Evolutionary conservation across 441 rosid species (phyloP).

Genomic region (Macaranga tanarius): DNA sequence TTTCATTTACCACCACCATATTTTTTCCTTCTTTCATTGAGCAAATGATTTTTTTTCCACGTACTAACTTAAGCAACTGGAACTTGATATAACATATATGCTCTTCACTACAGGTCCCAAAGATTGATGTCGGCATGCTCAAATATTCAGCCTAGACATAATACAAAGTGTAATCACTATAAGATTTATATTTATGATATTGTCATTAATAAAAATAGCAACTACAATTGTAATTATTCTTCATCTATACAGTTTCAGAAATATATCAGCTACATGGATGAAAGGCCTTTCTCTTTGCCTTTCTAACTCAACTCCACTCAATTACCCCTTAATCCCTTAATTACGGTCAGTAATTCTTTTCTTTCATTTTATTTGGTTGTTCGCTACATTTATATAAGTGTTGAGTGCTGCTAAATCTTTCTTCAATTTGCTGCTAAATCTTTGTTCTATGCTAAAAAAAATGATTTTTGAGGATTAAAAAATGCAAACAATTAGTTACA

Average conservation of each 20-base stretch:
- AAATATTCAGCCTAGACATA: background rate
- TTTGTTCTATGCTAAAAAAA: too few species aligned
- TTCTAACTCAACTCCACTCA: background rate
- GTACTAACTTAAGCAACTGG: background rate
- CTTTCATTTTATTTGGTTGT: too few species aligned
- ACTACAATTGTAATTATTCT: background rate
- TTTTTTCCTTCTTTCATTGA: background rate
- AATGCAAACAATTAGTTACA: too few species aligned
- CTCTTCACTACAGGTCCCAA: slow-evolving; percentile 11
- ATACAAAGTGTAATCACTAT: background rate
- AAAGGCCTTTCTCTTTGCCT: background rate
- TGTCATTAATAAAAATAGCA: background rate
- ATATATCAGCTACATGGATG: background rate
- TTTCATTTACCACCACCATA: background rate
- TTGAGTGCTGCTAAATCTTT: too few species aligned
- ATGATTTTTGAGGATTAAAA: too few species aligned
- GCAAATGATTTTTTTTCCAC: background rate
- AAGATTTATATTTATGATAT: background rate
- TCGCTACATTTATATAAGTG: too few species aligned
- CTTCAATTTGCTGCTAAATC: too few species aligned
- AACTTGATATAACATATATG: slow-evolving; percentile 1
- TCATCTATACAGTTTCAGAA: background rate
- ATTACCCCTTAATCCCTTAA: background rate
- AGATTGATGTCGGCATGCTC: slow-evolving; percentile 5
- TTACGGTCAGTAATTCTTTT: background rate